A percentile compares a stretch with the other conserved stretches of the same genome.
phyloP scores from a whole-genome alignment of 2,329 filamentous ascomycete genomes.

The Leptographium wingfieldii region DNA sequence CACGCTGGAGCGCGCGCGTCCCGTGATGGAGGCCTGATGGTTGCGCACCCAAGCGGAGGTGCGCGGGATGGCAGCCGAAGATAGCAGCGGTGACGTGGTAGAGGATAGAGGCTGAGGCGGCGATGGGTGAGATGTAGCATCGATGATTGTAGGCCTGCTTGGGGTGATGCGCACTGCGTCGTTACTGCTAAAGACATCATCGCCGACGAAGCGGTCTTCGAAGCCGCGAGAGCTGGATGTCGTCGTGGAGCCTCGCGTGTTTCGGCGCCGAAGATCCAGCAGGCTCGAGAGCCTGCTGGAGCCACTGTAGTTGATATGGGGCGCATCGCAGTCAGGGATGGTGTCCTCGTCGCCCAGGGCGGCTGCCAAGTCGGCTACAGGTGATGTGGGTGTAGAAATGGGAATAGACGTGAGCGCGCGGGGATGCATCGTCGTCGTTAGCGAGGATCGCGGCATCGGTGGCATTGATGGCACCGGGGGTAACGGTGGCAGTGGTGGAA shows the following conservation, averaged over 20 bases:
- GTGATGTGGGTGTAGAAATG: background rate
- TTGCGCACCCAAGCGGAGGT: conserved; percentile 12
- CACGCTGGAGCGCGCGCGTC: background rate
- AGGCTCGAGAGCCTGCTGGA: background rate
- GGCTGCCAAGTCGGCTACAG: background rate
- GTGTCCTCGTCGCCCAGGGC: conserved; percentile 3
- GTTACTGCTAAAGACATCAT: background rate
- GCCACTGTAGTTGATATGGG: background rate
- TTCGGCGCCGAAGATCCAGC: conserved; percentile 3
- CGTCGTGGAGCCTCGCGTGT: conserved; percentile 8
- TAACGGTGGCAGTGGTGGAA: conserved; percentile 19
- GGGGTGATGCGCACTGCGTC: background rate
- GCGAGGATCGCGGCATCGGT: background rate
- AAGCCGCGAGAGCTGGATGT: conserved; percentile 1
- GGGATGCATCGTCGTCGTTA: conserved; percentile 6
- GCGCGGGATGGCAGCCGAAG: conserved; percentile 5
- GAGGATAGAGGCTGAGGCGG: background rate
- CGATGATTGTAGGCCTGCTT: background rate
- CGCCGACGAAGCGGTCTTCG: background rate
- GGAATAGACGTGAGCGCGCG: background rate
- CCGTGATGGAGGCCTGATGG: conserved; percentile 2
- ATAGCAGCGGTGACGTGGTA: background rate
- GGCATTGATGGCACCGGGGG: conserved; percentile 9
- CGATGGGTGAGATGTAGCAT: background rate
- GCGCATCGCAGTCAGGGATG: background rate